phyloP scores from a whole-genome alignment of 257 asterid genomes.

The Nicotiana otophora region DNA sequence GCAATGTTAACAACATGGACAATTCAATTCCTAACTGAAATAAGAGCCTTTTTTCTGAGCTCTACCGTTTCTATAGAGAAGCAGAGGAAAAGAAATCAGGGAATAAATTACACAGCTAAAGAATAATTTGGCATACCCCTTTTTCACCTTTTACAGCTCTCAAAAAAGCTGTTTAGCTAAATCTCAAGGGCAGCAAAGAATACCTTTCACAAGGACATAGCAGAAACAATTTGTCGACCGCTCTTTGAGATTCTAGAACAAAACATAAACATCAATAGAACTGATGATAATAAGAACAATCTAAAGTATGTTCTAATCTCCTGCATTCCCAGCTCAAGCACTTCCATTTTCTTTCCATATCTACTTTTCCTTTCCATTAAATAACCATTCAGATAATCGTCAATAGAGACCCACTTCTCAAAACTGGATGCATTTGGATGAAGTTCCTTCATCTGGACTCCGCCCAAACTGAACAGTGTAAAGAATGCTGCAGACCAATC shows the following conservation, averaged over 20 bases:
- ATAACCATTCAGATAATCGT: conserved; percentile 81
- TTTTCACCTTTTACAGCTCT: conserved; percentile 12
- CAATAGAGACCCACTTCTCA: conserved; percentile 74
- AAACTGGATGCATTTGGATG: conserved; percentile 50
- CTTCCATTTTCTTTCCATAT: conserved; percentile 82
- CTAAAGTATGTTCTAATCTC: conserved; percentile 90
- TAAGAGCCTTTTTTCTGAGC: neutral
- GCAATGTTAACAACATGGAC: neutral
- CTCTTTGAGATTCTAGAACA: conserved; percentile 93
- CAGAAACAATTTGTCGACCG: conserved; percentile 71
- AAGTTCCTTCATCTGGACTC: conserved; percentile 57
- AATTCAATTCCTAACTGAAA: neutral
- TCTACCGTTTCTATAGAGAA: neutral
- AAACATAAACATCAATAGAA: conserved; percentile 85
- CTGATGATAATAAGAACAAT: conserved; percentile 84
- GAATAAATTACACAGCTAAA: conserved; percentile 33
- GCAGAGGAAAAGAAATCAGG: neutral
- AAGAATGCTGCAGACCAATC: conserved; percentile 93
- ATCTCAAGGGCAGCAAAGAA: conserved; percentile 18
- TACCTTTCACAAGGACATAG: conserved; percentile 35
- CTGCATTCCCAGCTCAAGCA: conserved; percentile 90
- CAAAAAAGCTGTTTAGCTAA: neutral
- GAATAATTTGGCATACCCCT: conserved; percentile 1
- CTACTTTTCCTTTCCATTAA: conserved; percentile 77
- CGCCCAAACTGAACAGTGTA: conserved; percentile 68